Conservation (phyloP, 768 basidiomycete genomes). For the Nevesoporus exiguus region DNA sequence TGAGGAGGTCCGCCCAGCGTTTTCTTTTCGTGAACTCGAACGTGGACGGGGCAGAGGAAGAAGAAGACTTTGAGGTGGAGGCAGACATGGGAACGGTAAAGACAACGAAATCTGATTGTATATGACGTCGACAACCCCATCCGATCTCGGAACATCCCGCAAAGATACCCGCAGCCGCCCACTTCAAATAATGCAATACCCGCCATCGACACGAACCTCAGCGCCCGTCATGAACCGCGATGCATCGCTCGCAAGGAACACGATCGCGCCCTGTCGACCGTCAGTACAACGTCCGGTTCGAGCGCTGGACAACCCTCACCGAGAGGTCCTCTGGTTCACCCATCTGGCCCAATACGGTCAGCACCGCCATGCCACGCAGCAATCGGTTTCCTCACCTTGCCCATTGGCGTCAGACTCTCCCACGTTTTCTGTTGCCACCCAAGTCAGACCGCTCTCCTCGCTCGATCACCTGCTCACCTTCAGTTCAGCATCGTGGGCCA, state of each 20-base stretch:
- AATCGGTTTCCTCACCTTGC: constrained; percentile 49
- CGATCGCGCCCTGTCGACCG: constrained; percentile 67
- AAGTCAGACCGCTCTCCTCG: neutral
- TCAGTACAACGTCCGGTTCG: neutral
- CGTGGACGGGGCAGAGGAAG: constrained; percentile 19
- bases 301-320: constrained; percentile 37
- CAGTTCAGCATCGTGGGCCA: constrained; percentile 70
- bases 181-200: constrained; percentile 67
- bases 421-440: constrained; percentile 70
- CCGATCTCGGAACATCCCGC: constrained; percentile 13
- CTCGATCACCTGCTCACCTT: constrained; percentile 45
- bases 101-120: neutral
- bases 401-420: constrained; percentile 85
- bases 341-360: constrained; percentile 48
- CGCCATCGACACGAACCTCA: constrained; percentile 85
- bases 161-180: neutral
- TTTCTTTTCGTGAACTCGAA: constrained; percentile 89
- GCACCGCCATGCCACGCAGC: constrained; percentile 9
- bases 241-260: constrained; percentile 88
- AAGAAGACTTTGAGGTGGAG: constrained; percentile 9
- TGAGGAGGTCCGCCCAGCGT: constrained; percentile 78
- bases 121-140: constrained; percentile 26
- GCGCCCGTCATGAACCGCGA: constrained; percentile 87
- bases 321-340: constrained; percentile 92
- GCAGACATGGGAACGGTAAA: constrained; percentile 14